Base-by-base conservation (phyloP, 257 asterid species). In the Fraxinus americana region DNA sequence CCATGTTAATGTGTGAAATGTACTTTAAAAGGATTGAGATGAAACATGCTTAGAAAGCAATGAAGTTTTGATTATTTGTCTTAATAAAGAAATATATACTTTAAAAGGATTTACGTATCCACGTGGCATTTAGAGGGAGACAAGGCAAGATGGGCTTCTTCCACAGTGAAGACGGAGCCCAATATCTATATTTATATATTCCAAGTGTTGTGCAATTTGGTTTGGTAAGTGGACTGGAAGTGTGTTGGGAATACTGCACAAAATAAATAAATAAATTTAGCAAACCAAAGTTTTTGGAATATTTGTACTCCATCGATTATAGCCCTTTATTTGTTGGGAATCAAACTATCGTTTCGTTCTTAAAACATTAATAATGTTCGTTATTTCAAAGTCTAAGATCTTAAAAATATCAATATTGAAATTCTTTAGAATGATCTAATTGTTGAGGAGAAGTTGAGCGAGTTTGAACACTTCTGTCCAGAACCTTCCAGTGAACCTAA, bases 101-200 rank as follows among this genome's bases (percentile, higher is more conserved):
- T 1, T 1, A 38, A 38, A 38, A 38, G 41, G 10, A 36, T 36
- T 36, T 36, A 36, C 8, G 41, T 36, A 36, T 36, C 16, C 14
- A 45, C 19, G 19, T 45, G 54, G 72, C 11, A 41, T 41, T 48
- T 80, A 65, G 23, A 19, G 71, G 84, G 85, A 71, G 90, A 89
- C 90, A 86, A 13, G 48, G 83, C 50, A 84, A 80, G 85, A 88
- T 89, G 89, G 92, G 43, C 85, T 72, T 81, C 57, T 82, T 84
- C 80, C 67, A 71, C 25, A 89, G 88, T 85, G 87, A 86, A 83
- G 85, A 81, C 57, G 82, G 85, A 79, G 66, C 85, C 80, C 89
- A 70, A 43, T 30, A 52, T 52, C 7, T 25, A 63, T 63, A 34
- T 83, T 75, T 78, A 80, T 30, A 2, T 2, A 4, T 2, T 32